phyloP scores from a whole-genome alignment of 129 eudicot species.

The Ambrosia artemisiifolia region DNA sequence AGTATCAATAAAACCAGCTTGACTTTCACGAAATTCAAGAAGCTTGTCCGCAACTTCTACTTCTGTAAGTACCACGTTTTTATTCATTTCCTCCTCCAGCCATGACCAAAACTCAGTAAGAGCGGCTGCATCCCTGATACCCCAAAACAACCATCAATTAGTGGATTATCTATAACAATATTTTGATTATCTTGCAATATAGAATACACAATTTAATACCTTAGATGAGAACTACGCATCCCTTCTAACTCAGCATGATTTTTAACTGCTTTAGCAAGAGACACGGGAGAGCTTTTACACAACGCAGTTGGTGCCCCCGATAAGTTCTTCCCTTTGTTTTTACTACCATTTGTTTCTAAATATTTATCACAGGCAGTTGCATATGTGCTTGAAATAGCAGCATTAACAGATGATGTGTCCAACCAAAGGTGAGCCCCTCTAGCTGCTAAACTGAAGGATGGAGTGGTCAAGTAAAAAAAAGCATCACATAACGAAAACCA shows the following conservation, averaged over 20 bases:
- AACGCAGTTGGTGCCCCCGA: constrained; percentile 54
- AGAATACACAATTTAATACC: constrained; percentile 37
- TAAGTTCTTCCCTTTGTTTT: constrained; percentile 29
- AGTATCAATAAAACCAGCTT: constrained; percentile 83
- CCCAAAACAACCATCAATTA: constrained; percentile 15
- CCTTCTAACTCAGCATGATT: constrained; percentile 80
- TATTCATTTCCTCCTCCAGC: constrained; percentile 74
- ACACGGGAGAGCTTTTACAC: constrained; percentile 65
- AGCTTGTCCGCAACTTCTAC: constrained; percentile 89
- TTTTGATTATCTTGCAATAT: neutral
- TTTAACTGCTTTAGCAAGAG: constrained; percentile 82
- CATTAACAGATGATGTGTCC: constrained; percentile 79
- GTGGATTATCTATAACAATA: constrained; percentile 4
- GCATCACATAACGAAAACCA: constrained; percentile 15
- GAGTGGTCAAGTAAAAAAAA: constrained; percentile 5
- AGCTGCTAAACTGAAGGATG: constrained; percentile 68
- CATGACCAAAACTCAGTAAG: constrained; percentile 88
- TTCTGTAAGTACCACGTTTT: constrained; percentile 59
- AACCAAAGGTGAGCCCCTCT: constrained; percentile 83
- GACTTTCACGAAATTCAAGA: constrained; percentile 81
- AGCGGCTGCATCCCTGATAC: constrained; percentile 94
- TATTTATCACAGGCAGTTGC: constrained; percentile 57
- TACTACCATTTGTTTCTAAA: constrained; percentile 23
- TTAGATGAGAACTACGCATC: constrained; percentile 78
- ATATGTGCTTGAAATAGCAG: constrained; percentile 74